Percentiles rank a stretch among this genome's conserved stretches.
Evolutionary conservation across 805 yeast species (phyloP).

Genomic region (Wickerhamiella galacta): DNA sequence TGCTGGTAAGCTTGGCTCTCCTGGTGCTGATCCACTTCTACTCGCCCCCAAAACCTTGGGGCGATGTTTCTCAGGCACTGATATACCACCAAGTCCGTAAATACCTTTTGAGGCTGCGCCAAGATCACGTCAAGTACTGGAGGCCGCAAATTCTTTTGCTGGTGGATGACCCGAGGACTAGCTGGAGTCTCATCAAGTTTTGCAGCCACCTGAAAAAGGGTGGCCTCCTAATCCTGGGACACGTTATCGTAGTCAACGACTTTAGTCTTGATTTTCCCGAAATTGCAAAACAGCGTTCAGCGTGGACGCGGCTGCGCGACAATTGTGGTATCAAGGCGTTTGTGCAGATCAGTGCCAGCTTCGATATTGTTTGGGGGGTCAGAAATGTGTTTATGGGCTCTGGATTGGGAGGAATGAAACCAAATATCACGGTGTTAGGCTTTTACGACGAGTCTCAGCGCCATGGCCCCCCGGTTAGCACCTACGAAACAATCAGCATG

Average conservation of each 20-base stretch:
- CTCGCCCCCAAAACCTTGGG: conserved; percentile 94
- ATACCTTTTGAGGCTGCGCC: conserved; percentile 61
- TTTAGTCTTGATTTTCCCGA: conserved; percentile 54
- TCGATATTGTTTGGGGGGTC: conserved; percentile 85
- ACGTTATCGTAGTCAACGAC: conserved; percentile 53
- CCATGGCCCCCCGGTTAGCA: conserved; percentile 6
- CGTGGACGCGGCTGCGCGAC: conserved; percentile 78
- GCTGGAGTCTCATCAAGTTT: conserved; percentile 82
- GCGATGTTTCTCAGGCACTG: conserved; percentile 90
- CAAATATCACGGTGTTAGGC: conserved; percentile 85
- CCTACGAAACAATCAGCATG: conserved; percentile 19
- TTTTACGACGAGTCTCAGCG: conserved; percentile 44
- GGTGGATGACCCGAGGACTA: conserved; percentile 81
- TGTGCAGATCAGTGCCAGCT: conserved; percentile 81
- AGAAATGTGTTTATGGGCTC: conserved; percentile 82
- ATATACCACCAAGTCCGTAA: conserved; percentile 95
- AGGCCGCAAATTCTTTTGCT: conserved; percentile 82
- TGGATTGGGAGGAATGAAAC: conserved; percentile 97
- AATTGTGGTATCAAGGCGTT: conserved; percentile 71
- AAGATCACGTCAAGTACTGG: conserved; percentile 96
- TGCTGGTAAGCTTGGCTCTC: conserved; percentile 45
- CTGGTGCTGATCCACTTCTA: conserved; percentile 71
- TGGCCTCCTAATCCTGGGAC: conserved; percentile 83
- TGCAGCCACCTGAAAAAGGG: conserved; percentile 94
- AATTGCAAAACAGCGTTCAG: conserved; percentile 50